Evolutionary conservation across 2,329 filamentous ascomycete species (phyloP).

Genomic region (Colletotrichum agaves): DNA sequence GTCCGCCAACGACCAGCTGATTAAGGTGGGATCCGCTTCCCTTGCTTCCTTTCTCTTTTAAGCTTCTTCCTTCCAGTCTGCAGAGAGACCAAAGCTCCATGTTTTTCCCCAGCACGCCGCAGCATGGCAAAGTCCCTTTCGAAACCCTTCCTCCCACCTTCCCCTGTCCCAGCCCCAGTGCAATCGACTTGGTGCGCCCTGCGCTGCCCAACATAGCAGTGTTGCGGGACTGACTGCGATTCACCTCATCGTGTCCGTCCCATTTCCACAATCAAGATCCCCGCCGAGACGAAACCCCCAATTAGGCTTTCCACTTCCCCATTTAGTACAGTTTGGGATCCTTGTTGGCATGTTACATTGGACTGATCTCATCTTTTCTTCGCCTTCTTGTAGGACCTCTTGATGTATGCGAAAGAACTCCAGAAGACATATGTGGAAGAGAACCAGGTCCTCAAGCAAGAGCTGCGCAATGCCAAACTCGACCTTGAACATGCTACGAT

Average conservation of each 20-base stretch:
- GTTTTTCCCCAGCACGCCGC: not conserved
- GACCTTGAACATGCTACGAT: constrained; percentile 62
- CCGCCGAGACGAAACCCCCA: constrained; percentile 12
- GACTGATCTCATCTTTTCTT: constrained; percentile 5
- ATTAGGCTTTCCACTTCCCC: not conserved
- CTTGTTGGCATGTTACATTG: not conserved
- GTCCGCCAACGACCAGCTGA: constrained; percentile 55
- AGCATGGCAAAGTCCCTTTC: not conserved
- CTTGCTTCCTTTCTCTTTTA: not conserved
- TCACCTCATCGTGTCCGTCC: constrained; percentile 9
- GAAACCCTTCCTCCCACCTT: not conserved
- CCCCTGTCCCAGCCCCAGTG: too few species aligned
- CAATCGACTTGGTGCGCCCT: not conserved
- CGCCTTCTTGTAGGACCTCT: constrained; percentile 54
- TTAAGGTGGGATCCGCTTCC: constrained; percentile 53
- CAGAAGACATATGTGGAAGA: constrained; percentile 57
- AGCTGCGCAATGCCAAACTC: constrained; percentile 57
- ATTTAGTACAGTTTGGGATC: not conserved
- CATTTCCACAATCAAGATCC: not conserved
- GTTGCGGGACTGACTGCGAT: not conserved
- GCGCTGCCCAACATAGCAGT: not conserved
- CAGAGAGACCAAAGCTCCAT: constrained; percentile 22
- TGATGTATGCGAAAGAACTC: constrained; percentile 56
- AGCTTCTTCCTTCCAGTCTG: constrained; percentile 7
- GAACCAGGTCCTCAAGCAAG: constrained; percentile 53